A percentile compares a stretch with the other conserved stretches of the same genome.
Evolutionary conservation across 371 early-diverging fungal genomes (phyloP).

Genomic region (Circinella minor): DNA sequence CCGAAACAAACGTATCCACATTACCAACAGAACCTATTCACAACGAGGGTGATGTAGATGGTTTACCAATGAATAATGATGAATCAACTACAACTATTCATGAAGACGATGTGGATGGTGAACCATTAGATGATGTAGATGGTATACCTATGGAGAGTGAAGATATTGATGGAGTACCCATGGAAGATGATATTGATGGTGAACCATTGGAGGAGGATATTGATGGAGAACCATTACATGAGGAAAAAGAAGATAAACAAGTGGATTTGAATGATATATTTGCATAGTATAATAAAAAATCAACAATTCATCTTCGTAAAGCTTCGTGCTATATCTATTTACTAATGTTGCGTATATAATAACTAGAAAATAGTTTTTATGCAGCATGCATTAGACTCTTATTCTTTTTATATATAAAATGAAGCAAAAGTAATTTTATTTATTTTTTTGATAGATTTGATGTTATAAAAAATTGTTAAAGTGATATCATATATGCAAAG

Average conservation of each 20-base stretch:
- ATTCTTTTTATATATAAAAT: too few relatives aligned
- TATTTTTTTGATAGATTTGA: too few relatives aligned
- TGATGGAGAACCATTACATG: not conserved
- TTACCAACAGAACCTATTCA: not conserved
- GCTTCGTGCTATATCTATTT: not conserved
- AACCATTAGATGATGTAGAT: slow-evolving; percentile 37
- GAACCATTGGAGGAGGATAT: not conserved
- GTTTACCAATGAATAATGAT: slow-evolving; percentile 49
- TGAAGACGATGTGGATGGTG: slow-evolving; percentile 28
- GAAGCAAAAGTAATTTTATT: too few relatives aligned
- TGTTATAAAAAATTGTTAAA: too few relatives aligned
- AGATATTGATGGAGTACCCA: slow-evolving; percentile 25
- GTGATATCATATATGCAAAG: too few relatives aligned
- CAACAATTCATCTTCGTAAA: not conserved
- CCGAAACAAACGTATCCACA: slow-evolving; percentile 7
- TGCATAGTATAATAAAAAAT: slow-evolving; percentile 8
- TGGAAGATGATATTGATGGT: slow-evolving; percentile 2
- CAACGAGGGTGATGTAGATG: slow-evolving; percentile 10
- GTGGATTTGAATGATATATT: slow-evolving; percentile 24
- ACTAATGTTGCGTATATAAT: not conserved
- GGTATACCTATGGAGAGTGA: slow-evolving; percentile 37
- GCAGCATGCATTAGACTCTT: too few relatives aligned
- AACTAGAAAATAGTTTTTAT: too few relatives aligned
- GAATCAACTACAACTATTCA: slow-evolving; percentile 34
- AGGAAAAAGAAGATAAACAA: not conserved